Base-by-base conservation (phyloP, 1,284 basidiomycete species). In the Ceratobasidium sp. region DNA sequence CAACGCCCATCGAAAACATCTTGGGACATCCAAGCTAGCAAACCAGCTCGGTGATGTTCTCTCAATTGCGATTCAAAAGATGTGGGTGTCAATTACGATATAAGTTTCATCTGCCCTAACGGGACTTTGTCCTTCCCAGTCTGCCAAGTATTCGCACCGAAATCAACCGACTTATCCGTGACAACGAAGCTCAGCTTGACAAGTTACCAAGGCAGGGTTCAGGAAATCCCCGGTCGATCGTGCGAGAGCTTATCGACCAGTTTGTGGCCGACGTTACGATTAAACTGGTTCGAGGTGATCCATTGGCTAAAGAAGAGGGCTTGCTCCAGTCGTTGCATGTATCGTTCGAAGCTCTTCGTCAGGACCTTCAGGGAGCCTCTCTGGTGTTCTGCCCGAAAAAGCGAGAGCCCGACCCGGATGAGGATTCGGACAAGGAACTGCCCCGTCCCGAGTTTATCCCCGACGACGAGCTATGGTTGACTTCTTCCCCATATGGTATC, bases 1-100 rank as follows among this genome's bases (percentile, higher is more conserved):
- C 23, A 50, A 82, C 0, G 83, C 85, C 2, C 87, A 88, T 77
- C 87, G 89, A 70, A 85, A 85, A 27, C 89, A 88, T 64, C 82
- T 93, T 0, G 85, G 91, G 0, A 92, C 91, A 0, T 80, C 80
- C 2, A 88, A 87, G 66, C 84, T 94, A 0, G 89, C 90, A 0
- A 87, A 88, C 27, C 85, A 88, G 3, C 82, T 93, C 33, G 90
- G 90, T 66, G 79, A 84, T 6, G 87, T 89, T 5, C 82, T 93
- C 0, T 90, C 90, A 0, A 87, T 89, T 69, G 84, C 91, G 0
- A 92, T 93, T 46, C 83, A 87, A 0, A 62, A 38, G 50, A 52
- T 50, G 73, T 66, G 30, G 55, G 60, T 55, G 33, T 59, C 12
- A 35, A 14, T 41, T 41, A 18, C 16, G 41, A 27, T 12, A 3